Evolutionary conservation across 169 alveolate species (phyloP).

Genomic region (Cryptosporidium xiaoi): DNA sequence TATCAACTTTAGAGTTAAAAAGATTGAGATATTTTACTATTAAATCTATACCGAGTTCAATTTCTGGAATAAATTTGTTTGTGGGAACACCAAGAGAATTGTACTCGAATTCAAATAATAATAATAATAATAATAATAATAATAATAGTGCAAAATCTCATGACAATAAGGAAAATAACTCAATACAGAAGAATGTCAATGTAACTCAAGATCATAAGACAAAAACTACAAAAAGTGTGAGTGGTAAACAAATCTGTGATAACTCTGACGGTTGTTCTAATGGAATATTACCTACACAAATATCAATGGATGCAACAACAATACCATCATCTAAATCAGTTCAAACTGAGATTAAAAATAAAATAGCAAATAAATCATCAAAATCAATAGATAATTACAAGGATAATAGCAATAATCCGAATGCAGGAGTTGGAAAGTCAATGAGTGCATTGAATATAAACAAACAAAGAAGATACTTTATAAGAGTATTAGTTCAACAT

Average conservation of each 20-base stretch:
- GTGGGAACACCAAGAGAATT: conserved; percentile 54
- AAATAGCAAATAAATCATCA: not conserved
- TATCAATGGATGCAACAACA: not conserved
- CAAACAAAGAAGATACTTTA: conserved; percentile 51
- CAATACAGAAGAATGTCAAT: not conserved
- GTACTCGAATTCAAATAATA: not conserved
- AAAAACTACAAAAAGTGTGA: not conserved
- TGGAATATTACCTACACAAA: not conserved
- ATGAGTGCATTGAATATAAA: conserved; percentile 6
- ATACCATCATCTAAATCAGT: not conserved
- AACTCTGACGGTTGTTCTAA: not conserved
- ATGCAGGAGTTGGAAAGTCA: not conserved
- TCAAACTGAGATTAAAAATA: not conserved
- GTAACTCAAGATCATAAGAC: not conserved
- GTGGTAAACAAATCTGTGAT: no score
- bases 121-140: not conserved
- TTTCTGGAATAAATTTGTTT: conserved; percentile 44
- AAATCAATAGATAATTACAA: not conserved
- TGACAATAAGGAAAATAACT: conserved; percentile 32
- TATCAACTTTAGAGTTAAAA: conserved; percentile 46
- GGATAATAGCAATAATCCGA: not conserved
- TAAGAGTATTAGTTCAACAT: conserved; percentile 44
- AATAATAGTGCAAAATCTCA: not conserved
- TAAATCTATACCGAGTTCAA: conserved; percentile 39
- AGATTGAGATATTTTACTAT: conserved; percentile 46